Percentiles rank a stretch among this genome's conserved stretches.
Conservation (phyloP, 768 basidiomycete genomes). For the Lactifluus subvellereus region DNA sequence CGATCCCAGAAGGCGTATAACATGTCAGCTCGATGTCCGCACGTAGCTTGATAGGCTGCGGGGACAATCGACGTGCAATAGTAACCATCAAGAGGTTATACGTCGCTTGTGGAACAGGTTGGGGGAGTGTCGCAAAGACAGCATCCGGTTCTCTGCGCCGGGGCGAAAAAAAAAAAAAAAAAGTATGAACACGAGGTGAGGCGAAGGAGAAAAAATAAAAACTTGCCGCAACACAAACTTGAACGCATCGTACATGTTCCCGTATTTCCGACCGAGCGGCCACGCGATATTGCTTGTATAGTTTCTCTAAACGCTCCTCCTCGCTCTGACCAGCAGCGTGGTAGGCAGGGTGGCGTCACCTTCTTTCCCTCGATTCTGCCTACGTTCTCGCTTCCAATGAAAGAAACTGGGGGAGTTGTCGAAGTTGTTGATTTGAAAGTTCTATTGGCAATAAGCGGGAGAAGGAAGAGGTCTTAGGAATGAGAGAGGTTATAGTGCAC, state of each 20-base stretch:
- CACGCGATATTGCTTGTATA: slow-evolving; percentile 91
- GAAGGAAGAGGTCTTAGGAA: too few species aligned
- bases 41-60: slow-evolving; percentile 97
- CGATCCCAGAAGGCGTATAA: slow-evolving; percentile 92
- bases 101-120: slow-evolving; percentile 51
- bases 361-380: slow-evolving; percentile 45
- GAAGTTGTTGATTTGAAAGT: too few species aligned
- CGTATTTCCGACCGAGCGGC: slow-evolving; percentile 89
- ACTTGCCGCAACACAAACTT: slow-evolving; percentile 90
- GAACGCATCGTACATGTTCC: slow-evolving; percentile 97
- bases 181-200: slow-evolving; percentile 13
- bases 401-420: too few species aligned
- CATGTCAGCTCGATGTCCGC: slow-evolving; percentile 97
- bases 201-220: neutral
- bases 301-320: slow-evolving; percentile 72
- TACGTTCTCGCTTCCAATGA: too few species aligned
- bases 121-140: slow-evolving; percentile 69
- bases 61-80: slow-evolving; percentile 91
- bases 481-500: too few species aligned
- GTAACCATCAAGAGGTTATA: slow-evolving; percentile 64
- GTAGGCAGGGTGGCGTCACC: slow-evolving; percentile 42
- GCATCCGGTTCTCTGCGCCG: slow-evolving; percentile 59
- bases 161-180: slow-evolving; percentile 10
- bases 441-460: too few species aligned
- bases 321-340: slow-evolving; percentile 45